Percentiles rank a stretch among this genome's conserved stretches.
These are phyloP conservation scores for Venturia asperata DNA, from an alignment of 2,329 filamentous ascomycete species.

Conservation along the genomic window DNA sequence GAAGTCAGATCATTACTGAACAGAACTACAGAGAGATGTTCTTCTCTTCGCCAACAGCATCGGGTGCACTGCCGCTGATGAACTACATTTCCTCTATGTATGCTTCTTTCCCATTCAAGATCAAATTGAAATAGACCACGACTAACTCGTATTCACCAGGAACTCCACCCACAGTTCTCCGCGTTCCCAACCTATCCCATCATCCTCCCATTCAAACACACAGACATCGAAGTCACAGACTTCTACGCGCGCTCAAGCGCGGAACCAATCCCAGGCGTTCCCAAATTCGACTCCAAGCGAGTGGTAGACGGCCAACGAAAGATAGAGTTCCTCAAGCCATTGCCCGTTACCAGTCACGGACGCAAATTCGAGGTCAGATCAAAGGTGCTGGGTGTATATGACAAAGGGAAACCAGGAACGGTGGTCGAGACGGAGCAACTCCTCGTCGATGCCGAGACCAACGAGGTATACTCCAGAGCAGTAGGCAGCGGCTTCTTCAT, in stretches of 20 bases:
- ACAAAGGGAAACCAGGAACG: slow-evolving; percentile 78
- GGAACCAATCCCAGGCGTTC: slow-evolving; percentile 65
- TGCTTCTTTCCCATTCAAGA: slow-evolving; percentile 25
- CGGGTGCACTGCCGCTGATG: slow-evolving; percentile 66
- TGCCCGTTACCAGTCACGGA: slow-evolving; percentile 65
- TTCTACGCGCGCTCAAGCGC: slow-evolving; percentile 68
- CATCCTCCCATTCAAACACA: slow-evolving; percentile 76
- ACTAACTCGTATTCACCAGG: slow-evolving; percentile 37
- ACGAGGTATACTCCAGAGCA: slow-evolving; percentile 64
- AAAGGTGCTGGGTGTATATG: slow-evolving; percentile 78
- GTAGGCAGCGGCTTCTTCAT: slow-evolving; percentile 71
- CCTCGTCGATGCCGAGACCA: slow-evolving; percentile 62
- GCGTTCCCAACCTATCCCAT: slow-evolving; percentile 86
- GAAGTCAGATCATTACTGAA: background rate
- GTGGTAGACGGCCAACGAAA: slow-evolving; percentile 80
- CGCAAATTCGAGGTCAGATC: slow-evolving; percentile 67
- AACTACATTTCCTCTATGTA: slow-evolving; percentile 90
- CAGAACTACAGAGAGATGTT: slow-evolving; percentile 70
- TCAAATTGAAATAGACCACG: slow-evolving; percentile 30
- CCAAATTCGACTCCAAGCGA: slow-evolving; percentile 65
- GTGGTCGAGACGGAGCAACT: slow-evolving; percentile 74
- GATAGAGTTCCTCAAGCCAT: slow-evolving; percentile 66
- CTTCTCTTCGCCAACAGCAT: slow-evolving; percentile 88
- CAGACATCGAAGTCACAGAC: slow-evolving; percentile 68
- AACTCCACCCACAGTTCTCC: slow-evolving; percentile 77